Base-by-base conservation (phyloP, 2,329 filamentous ascomycete species). In the Ophiobolus disseminans region DNA sequence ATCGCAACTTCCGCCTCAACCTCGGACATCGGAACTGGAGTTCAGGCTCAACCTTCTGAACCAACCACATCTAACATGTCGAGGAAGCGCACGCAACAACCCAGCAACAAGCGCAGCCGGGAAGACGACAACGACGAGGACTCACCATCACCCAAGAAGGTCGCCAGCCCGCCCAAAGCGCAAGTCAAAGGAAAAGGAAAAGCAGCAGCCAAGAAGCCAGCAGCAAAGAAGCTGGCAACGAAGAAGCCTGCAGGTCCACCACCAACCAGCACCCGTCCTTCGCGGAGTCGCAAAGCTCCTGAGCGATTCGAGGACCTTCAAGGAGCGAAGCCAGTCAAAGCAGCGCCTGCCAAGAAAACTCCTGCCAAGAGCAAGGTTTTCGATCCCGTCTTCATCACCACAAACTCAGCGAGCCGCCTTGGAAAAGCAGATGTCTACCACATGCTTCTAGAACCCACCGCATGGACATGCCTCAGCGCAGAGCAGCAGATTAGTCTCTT, bases 401-500 rank as follows among this genome's bases (percentile, higher is more conserved):
- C 69, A 22, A 63, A 70, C 40, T 55, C 67, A 5, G 60, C 55
- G 13, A 64, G 57, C 16, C 65, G 64, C 10, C 56, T 74, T 3
- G 60, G 43, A 5, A 69, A 68, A 40, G 63, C 60, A 13, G 69
- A 74, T 45, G 38, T 73, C 34, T 68, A 66, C 40, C 68, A 71
- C 46, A 54, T 72, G 53, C 65, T 73, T 4, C 57, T 66, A n/a
- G 55, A 63, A 32, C 44, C 57, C n/a, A 16, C 55, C 2, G 62
- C 68, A 9, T 73, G 69, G 69, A 60, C 53, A n/a, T 53, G 34
- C n/a, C 63, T 72, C 11, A 56, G 48, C 19, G 19, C 53, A 8
- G 49, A 52, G 9, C 55, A 71, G 40, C 63, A 68, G 16, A 31
- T 16, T 0, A 45, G 26, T 0, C 57, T 72, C 4, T 21, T 72